These are phyloP conservation scores for Nannizziopsis arthrosporioides DNA, from an alignment of 2,329 filamentous ascomycete species.

Conservation along the genomic window DNA sequence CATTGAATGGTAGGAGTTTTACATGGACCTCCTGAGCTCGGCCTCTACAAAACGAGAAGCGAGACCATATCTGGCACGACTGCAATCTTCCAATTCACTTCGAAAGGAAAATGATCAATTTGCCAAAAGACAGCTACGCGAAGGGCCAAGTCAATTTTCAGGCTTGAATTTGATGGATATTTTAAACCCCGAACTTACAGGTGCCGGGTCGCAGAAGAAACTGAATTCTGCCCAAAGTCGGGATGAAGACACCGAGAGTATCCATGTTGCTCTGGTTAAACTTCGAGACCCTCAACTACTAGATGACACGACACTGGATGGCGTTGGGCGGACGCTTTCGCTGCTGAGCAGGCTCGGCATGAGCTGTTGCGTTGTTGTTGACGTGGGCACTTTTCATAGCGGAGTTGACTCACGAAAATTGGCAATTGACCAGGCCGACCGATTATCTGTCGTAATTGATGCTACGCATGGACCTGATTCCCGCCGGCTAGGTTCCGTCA, in stretches of 20 bases:
- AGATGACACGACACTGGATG: constrained; percentile 55
- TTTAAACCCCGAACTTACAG: neutral
- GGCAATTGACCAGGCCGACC: constrained; percentile 54
- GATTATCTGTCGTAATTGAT: constrained; percentile 65
- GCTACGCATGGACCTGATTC: constrained; percentile 55
- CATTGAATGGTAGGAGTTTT: constrained; percentile 53
- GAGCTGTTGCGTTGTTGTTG: constrained; percentile 69
- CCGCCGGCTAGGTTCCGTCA: constrained; percentile 51
- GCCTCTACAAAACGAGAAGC: constrained; percentile 88
- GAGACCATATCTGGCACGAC: constrained; percentile 80
- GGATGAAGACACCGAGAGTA: constrained; percentile 33
- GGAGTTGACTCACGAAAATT: constrained; percentile 32
- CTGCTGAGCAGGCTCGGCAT: constrained; percentile 76
- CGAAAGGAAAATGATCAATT: constrained; percentile 14
- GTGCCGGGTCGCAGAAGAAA: constrained; percentile 26
- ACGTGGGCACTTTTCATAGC: constrained; percentile 45
- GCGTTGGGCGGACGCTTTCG: constrained; percentile 69
- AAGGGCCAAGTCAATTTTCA: constrained; percentile 8
- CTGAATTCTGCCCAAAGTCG: constrained; percentile 27
- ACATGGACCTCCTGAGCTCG: constrained; percentile 74
- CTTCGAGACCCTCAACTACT: constrained; percentile 62
- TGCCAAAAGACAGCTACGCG: constrained; percentile 17
- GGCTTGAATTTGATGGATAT: constrained; percentile 23
- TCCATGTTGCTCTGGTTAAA: constrained; percentile 79
- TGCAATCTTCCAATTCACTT: constrained; percentile 40